Evolutionary conservation across 1,284 basidiomycete genomes (phyloP).

Genomic region (Volvariella surrecta): DNA sequence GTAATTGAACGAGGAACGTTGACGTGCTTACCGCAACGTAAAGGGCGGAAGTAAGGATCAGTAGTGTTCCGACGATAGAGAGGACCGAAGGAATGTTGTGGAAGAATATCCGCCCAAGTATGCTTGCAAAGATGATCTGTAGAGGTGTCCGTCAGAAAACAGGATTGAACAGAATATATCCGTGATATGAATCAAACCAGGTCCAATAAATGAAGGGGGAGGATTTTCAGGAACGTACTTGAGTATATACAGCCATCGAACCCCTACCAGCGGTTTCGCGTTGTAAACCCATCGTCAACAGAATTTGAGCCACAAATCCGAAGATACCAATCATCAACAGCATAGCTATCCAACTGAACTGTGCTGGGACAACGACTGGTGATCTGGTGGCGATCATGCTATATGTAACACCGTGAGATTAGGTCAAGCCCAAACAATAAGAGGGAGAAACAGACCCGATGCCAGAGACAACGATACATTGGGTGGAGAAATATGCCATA

Average conservation of each 20-base stretch:
- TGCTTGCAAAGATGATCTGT: constrained; percentile 55
- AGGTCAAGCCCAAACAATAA: too few relatives aligned
- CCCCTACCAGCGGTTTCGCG: constrained; percentile 57
- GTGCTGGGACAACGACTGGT: constrained; percentile 38
- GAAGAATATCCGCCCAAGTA: constrained; percentile 56
- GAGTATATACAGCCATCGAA: constrained; percentile 53
- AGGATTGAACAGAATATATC: too few relatives aligned
- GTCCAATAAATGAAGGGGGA: not conserved
- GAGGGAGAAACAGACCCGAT: constrained; percentile 33
- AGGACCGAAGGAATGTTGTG: constrained; percentile 40
- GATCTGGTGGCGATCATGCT: constrained; percentile 37
- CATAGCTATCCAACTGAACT: constrained; percentile 34
- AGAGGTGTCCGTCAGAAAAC: not conserved
- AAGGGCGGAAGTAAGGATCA: constrained; percentile 52
- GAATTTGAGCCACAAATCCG: constrained; percentile 52
- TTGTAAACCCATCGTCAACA: constrained; percentile 58
- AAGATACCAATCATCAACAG: constrained; percentile 43
- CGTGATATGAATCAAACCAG: not conserved
- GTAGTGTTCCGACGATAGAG: constrained; percentile 44
- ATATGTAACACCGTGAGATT: not conserved
- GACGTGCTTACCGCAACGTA: constrained; percentile 45
- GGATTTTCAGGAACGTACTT: constrained; percentile 27
- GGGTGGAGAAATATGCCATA: constrained; percentile 59
- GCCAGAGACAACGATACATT: constrained; percentile 48
- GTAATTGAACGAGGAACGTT: not conserved